Evolutionary conservation across 2,329 filamentous ascomycete species (phyloP).

Genomic region (Fusarium sacchari): DNA sequence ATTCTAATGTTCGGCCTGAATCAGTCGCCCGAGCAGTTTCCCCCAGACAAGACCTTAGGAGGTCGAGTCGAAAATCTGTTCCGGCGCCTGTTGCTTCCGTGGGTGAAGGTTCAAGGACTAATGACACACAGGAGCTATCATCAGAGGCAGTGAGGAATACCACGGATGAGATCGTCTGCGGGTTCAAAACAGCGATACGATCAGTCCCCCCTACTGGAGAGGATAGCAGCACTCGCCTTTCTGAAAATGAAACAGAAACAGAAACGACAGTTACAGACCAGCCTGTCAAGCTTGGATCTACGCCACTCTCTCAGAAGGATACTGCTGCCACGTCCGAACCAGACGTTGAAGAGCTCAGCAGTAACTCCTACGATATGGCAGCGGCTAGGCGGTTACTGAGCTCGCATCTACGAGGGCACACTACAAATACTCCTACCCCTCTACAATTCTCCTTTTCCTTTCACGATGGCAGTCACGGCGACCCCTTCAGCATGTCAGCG

Average conservation of each 20-base stretch:
- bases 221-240: not conserved
- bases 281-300: not conserved
- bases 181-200: not conserved
- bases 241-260: not conserved
- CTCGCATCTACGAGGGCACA: not conserved
- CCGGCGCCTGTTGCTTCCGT: not conserved
- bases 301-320: not conserved
- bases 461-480: not conserved
- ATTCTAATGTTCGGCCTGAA: not conserved
- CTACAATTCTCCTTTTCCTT: constrained; percentile 11
- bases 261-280: not conserved
- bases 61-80: not conserved
- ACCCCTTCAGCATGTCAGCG: not conserved
- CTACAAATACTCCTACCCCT: not conserved
- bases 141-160: not conserved
- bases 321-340: not conserved
- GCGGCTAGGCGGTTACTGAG: not conserved
- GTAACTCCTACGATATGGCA: not conserved
- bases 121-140: not conserved
- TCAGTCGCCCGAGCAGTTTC: not conserved
- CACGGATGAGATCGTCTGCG: not conserved
- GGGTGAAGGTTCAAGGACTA: not conserved
- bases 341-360: not conserved
- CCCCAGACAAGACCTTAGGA: not conserved
- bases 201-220: not conserved